Evolutionary conservation across 2,329 filamentous ascomycete genomes (phyloP).

Genomic region (Fusarium nematophilum): DNA sequence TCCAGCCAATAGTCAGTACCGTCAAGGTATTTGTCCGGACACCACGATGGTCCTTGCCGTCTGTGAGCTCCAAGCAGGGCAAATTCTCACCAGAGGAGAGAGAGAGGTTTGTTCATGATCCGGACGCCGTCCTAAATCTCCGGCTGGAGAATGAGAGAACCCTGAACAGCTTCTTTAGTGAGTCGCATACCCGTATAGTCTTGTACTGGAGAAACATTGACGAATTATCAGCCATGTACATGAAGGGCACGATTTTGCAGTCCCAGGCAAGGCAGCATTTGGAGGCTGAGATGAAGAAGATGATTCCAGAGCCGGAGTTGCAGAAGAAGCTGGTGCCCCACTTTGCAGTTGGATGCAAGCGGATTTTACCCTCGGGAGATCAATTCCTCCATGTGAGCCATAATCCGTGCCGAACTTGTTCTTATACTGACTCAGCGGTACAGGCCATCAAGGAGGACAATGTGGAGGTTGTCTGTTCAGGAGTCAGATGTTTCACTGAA

Average conservation of each 20-base stretch:
- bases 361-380: slow-evolving; percentile 17
- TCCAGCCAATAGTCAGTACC: slow-evolving; percentile 5
- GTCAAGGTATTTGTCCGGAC: slow-evolving; percentile 17
- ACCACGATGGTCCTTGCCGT: slow-evolving; percentile 18
- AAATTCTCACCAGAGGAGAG: neutral
- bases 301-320: neutral
- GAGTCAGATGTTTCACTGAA: slow-evolving; percentile 6
- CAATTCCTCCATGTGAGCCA: slow-evolving; percentile 7
- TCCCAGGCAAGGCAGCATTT: slow-evolving; percentile 10
- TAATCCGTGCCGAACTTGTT: rapidly evolving
- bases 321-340: slow-evolving; percentile 10
- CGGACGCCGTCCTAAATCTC: neutral
- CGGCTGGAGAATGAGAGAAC: slow-evolving; percentile 14
- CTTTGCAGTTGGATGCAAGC: slow-evolving; percentile 15
- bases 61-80: slow-evolving; percentile 14
- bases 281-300: slow-evolving; percentile 15
- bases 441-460: slow-evolving; percentile 9
- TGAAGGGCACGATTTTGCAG: slow-evolving; percentile 14
- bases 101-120: neutral
- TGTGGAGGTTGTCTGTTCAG: slow-evolving; percentile 1
- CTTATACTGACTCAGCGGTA: rapidly evolving
- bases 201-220: neutral
- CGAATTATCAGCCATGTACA: slow-evolving; percentile 9
- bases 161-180: slow-evolving; percentile 21
- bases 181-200: neutral